These are phyloP conservation scores for Tricholoma furcatifolium DNA, from an alignment of 768 basidiomycete species.

Conservation along the genomic window DNA sequence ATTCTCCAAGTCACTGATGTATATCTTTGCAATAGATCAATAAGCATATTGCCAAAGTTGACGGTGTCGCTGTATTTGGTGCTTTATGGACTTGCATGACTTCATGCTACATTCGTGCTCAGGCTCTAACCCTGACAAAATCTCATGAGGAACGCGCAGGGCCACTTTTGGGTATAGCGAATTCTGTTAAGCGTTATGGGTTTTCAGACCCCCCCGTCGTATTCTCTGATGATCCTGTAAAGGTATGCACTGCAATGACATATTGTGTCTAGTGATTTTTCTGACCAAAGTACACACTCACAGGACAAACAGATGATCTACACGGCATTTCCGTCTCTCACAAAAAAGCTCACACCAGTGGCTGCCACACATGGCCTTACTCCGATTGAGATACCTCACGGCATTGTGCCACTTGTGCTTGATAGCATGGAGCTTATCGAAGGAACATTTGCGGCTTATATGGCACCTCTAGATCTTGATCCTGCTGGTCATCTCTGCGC, in stretches of 20 bases:
- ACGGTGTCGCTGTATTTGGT: conserved; percentile 20
- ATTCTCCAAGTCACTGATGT: background rate
- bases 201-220: background rate
- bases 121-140: conserved; percentile 22
- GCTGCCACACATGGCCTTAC: background rate
- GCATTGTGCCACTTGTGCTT: background rate
- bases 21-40: conserved; percentile 15
- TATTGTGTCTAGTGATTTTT: background rate
- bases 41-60: conserved; percentile 23
- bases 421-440: background rate
- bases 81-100: conserved; percentile 26
- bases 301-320: conserved; percentile 7
- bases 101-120: conserved; percentile 16
- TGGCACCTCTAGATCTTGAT: conserved; percentile 1
- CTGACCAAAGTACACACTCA: background rate
- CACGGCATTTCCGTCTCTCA: conserved; percentile 4
- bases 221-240: conserved; percentile 12
- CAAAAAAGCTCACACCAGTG: conserved; percentile 2
- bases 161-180: background rate
- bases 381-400: background rate
- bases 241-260: no score
- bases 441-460: background rate
- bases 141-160: conserved; percentile 7
- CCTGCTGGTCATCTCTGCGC: background rate
- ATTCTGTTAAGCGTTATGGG: conserved; percentile 3